A percentile compares a stretch with the other conserved stretches of the same genome.
Evolutionary conservation across 345 rosid genomes (phyloP).

Genomic region (Euphorbia lathyris): DNA sequence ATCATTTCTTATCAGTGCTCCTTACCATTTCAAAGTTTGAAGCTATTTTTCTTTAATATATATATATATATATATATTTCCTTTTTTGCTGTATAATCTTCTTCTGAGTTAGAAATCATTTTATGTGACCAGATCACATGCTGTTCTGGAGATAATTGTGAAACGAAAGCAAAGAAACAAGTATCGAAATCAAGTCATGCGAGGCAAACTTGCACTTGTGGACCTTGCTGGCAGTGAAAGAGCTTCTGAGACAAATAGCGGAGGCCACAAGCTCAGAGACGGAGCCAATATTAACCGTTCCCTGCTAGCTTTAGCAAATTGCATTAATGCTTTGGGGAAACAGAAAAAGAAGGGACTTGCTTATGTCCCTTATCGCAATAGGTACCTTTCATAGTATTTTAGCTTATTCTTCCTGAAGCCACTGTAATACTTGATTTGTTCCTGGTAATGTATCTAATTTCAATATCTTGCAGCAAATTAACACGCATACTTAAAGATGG

Average conservation of each 20-base stretch:
- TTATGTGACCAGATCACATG: constrained; percentile 66
- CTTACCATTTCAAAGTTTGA: neutral
- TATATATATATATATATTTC: too few species aligned
- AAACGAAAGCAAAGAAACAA: constrained; percentile 74
- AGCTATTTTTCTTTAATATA: neutral
- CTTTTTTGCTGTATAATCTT: neutral
- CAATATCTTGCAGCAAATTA: constrained; percentile 51
- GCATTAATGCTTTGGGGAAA: constrained; percentile 92
- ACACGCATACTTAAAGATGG: constrained; percentile 98
- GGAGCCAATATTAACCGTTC: constrained; percentile 94
- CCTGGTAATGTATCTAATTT: constrained; percentile 10
- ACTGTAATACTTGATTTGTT: neutral
- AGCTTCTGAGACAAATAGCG: constrained; percentile 88
- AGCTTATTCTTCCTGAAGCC: neutral
- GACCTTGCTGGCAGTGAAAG: constrained; percentile 99
- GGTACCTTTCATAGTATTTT: constrained; percentile 38
- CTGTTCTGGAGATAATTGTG: constrained; percentile 83
- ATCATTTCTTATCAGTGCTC: neutral
- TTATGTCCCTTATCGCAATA: constrained; percentile 94
- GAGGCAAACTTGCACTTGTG: constrained; percentile 94
- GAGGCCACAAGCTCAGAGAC: constrained; percentile 91
- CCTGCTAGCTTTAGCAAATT: constrained; percentile 91
- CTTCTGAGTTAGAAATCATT: too few species aligned
- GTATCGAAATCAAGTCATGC: constrained; percentile 67
- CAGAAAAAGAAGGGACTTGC: constrained; percentile 97